Evolutionary conservation across 2,329 filamentous ascomycete species (phyloP).

Genomic region (Colletotrichum abscissum): DNA sequence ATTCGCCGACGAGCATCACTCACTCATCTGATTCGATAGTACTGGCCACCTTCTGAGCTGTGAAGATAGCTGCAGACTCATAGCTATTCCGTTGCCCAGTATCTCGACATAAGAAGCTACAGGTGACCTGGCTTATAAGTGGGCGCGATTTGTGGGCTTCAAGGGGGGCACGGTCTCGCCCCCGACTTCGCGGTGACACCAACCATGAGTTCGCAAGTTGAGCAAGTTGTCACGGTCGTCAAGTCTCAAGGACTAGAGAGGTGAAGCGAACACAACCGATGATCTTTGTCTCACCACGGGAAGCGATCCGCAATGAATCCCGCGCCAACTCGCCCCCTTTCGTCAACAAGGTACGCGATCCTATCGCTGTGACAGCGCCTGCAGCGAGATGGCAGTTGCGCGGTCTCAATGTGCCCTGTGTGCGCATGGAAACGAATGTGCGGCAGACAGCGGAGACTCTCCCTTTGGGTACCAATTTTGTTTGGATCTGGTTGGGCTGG

Average conservation of each 20-base stretch:
- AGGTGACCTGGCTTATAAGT: not conserved
- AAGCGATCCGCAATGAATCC: conserved; percentile 17
- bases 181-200: conserved; percentile 9
- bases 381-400: conserved; percentile 1
- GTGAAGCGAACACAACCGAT: not conserved
- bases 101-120: not conserved
- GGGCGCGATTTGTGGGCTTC: not conserved
- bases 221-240: not conserved
- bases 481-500: not conserved
- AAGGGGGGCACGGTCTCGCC: not conserved
- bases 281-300: conserved; percentile 27
- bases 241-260: no score
- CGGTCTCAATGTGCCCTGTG: not conserved
- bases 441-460: not conserved
- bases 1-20: not conserved
- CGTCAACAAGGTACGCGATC: not conserved
- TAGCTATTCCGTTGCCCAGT: not conserved
- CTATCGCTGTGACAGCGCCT: not conserved
- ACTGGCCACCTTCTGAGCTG: not conserved
- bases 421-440: not conserved
- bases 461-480: not conserved
- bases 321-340: not conserved
- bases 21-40: no score
- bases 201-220: conserved; percentile 20
- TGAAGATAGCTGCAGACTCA: not conserved